phyloP scores from a whole-genome alignment of 441 rosid genomes.

The Corymbia citriodora region DNA sequence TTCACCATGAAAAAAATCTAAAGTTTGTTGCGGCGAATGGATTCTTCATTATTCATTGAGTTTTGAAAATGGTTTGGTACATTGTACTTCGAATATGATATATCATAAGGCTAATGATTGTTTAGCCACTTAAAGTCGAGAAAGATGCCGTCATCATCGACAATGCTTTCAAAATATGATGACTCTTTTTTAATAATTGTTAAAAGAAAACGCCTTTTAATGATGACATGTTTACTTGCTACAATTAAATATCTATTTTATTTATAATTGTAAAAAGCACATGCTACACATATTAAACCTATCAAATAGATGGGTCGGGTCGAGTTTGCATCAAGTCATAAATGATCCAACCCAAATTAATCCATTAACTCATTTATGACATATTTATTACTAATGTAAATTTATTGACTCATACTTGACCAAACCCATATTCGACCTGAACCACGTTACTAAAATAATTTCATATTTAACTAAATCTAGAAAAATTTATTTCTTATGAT shows the following conservation, averaged over 20 bases:
- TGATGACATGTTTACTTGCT: fast-evolving
- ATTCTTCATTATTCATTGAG: neutral
- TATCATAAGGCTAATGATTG: neutral
- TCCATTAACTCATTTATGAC: too few species aligned
- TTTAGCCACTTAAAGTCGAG: neutral
- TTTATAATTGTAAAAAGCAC: neutral
- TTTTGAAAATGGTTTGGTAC: neutral
- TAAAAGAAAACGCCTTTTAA: neutral
- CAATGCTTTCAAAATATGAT: neutral
- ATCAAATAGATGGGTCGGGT: too few species aligned
- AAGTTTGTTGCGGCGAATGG: neutral
- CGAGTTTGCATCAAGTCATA: too few species aligned
- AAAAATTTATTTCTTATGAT: too few species aligned
- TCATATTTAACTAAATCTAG: too few species aligned
- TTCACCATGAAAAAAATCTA: neutral
- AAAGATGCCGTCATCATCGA: neutral
- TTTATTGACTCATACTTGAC: too few species aligned
- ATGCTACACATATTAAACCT: too few species aligned
- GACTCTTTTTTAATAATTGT: neutral
- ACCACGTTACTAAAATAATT: too few species aligned
- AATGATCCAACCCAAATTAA: too few species aligned
- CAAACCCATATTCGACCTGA: too few species aligned
- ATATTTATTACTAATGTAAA: too few species aligned
- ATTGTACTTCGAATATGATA: neutral
- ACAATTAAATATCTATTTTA: neutral